Percentiles rank a stretch among this genome's conserved stretches.
Conservation (phyloP, 768 basidiomycete genomes). For the Pulveroboletus frians region DNA sequence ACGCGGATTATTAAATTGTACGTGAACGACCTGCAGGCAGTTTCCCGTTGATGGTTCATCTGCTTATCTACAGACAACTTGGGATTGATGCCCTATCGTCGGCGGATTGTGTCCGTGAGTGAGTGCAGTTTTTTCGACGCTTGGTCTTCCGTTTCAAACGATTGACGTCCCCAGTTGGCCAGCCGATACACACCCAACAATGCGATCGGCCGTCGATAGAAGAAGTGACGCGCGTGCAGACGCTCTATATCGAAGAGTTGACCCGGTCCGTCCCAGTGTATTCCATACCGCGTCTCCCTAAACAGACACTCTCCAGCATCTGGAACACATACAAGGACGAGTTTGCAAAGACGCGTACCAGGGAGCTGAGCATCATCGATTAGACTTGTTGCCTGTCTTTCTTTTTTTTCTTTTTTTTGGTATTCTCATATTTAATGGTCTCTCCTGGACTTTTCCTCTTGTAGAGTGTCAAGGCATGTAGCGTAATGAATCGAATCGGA, state of each 20-base stretch:
- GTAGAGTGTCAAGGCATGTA: background rate
- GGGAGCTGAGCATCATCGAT: conserved; percentile 75
- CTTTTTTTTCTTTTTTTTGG: background rate
- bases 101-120: conserved; percentile 95
- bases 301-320: conserved; percentile 48
- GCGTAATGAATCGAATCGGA: background rate
- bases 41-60: background rate
- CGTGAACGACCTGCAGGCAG: conserved; percentile 15
- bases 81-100: conserved; percentile 92
- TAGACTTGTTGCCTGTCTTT: conserved; percentile 24
- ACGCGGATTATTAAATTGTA: conserved; percentile 90
- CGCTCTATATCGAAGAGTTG: conserved; percentile 86
- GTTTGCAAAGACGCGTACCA: conserved; percentile 77
- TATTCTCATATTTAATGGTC: background rate
- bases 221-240: conserved; percentile 73
- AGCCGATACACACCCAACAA: conserved; percentile 76
- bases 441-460: background rate
- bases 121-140: conserved; percentile 38
- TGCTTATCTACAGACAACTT: conserved; percentile 63
- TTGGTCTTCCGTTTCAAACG: background rate
- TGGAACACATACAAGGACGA: conserved; percentile 96
- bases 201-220: conserved; percentile 79
- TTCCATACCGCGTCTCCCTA: background rate
- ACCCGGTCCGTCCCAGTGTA: conserved; percentile 55
- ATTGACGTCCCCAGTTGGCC: conserved; percentile 56